phyloP scores from a whole-genome alignment of 176 grass and related monocot species.

The Bonia amplexicaulis region DNA sequence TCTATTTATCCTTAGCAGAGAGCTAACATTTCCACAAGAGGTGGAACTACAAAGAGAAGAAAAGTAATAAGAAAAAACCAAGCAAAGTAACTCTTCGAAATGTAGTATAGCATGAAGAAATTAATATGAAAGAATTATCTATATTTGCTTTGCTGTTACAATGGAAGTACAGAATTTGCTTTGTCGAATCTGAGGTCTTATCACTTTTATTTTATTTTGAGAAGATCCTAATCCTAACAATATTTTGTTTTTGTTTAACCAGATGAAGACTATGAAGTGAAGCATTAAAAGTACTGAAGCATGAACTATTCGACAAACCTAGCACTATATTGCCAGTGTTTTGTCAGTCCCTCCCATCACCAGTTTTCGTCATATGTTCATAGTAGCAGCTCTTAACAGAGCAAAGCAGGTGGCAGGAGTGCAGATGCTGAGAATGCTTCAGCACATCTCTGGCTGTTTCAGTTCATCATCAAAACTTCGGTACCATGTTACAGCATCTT shows the following conservation, averaged over 20 bases:
- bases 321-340: constrained; percentile 12
- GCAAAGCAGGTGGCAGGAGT: constrained; percentile 14
- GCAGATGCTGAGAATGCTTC: background rate
- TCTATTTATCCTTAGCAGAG: background rate
- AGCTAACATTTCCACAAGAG: background rate
- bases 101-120: background rate
- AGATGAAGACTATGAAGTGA: background rate
- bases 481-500: constrained; percentile 16
- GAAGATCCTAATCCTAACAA: constrained; percentile 3
- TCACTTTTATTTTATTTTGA: background rate
- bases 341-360: constrained; percentile 1
- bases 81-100: background rate
- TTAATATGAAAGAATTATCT: background rate
- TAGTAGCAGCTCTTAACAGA: constrained; percentile 10
- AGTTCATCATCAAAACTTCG: constrained; percentile 16
- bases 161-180: constrained; percentile 4
- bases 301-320: constrained; percentile 24
- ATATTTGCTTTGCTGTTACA: background rate
- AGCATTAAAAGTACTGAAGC: background rate
- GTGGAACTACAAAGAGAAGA: background rate
- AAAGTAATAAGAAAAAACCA: background rate
- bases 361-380: background rate
- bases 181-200: constrained; percentile 2
- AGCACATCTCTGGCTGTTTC: background rate
- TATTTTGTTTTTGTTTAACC: constrained; percentile 11